Conservation (phyloP, 192 early-diverging fungal genomes). For the Obelidium mucronatum region DNA sequence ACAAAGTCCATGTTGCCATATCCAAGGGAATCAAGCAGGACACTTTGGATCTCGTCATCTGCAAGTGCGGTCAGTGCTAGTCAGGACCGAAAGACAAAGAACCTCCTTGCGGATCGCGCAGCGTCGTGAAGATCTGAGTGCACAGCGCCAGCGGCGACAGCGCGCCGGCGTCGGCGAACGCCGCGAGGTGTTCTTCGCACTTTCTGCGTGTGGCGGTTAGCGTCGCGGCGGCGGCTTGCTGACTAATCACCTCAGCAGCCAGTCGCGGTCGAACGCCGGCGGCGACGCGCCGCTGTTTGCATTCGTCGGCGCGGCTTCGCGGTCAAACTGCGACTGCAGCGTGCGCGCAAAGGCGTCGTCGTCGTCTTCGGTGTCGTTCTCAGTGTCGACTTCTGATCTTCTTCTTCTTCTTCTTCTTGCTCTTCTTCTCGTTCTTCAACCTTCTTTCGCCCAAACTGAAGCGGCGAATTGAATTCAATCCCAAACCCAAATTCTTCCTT, state of each 20-base stretch:
- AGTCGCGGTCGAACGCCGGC: slow-evolving; percentile 54
- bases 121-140: slow-evolving; percentile 73
- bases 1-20: slow-evolving; percentile 78
- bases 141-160: slow-evolving; percentile 66
- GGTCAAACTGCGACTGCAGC: slow-evolving; percentile 18
- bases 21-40: slow-evolving; percentile 76
- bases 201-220: slow-evolving; percentile 39
- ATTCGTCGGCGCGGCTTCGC: neutral
- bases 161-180: slow-evolving; percentile 43
- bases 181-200: slow-evolving; percentile 58
- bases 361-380: neutral
- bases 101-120: slow-evolving; percentile 65
- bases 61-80: neutral
- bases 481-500: no score
- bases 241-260: slow-evolving; percentile 52
- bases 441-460: no score
- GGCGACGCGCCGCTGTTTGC: no score
- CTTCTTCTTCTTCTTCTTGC: neutral
- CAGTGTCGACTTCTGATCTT: neutral
- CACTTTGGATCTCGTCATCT: slow-evolving; percentile 70
- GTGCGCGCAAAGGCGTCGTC: neutral
- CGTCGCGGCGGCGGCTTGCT: neutral
- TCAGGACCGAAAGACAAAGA: neutral
- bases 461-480: no score
- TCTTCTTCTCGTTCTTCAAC: neutral